Evolutionary conservation across 2,329 filamentous ascomycete species (phyloP), one percentile per base, ranked within the genome.

Genomic region (Cladosporium sp.): DNA sequence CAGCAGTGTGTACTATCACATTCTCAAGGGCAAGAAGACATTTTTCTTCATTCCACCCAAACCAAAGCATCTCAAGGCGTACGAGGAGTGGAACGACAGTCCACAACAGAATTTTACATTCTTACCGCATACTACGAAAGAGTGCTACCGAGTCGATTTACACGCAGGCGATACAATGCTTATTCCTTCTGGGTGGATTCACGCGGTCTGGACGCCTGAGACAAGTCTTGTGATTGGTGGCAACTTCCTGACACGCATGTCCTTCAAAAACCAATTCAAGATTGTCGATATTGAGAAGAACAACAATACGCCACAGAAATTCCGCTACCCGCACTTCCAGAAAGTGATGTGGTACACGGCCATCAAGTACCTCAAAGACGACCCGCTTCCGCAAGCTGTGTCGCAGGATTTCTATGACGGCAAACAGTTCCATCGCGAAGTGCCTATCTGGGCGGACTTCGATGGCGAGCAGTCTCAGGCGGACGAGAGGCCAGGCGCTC

Each of bases 41-140:
- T 86, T 86, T 65, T 84, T 86, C 65, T 85, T 86, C 69, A 84
- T 86, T 48, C 81, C 81, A 3, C 83, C 83, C 0, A 84, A 82
- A 55, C 79, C 83, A 55, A 80, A 82, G 60, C 78, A 86, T 58
- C 70, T 86, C 53, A 84, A 85, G 62, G 83, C 83, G 55, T 86
- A 86, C 61, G 82, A 86, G 63, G 79, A 85, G 49, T 86, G 83
- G 83, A 85, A 82, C 63, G 80, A 83, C 51, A 83, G 80, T 12
- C 79, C 79, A 3, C 77, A 80, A 15, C 83, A 85, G 63, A 82
- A 84, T 53, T 80, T 77, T 53, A 84, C 80, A 11, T 86, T 82
- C 64, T 72, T 85, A 29, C 80, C 79, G 4, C 75, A 80, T 51
- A 76, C 83, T 56, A 82, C 80, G 15, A 82, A 82, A 53, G 82